A percentile compares a stretch with the other conserved stretches of the same genome.
These are phyloP conservation scores for Penicillium sp. DNA, from an alignment of 2,329 filamentous ascomycete genomes.

Conservation along the genomic window DNA sequence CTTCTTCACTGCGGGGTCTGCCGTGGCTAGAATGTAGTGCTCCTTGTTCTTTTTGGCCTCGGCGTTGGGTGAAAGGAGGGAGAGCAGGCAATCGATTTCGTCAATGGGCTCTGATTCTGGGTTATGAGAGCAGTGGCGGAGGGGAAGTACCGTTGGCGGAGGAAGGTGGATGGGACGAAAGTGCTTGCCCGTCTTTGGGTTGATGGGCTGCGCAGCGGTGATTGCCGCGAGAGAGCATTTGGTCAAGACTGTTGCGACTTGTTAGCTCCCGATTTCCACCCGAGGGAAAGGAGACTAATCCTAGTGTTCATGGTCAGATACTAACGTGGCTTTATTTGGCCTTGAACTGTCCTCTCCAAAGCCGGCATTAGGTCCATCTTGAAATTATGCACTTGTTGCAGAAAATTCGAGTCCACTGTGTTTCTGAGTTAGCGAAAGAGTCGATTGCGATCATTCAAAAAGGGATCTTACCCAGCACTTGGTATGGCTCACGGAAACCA, in stretches of 20 bases:
- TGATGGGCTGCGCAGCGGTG: slow-evolving; percentile 35
- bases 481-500: slow-evolving; percentile 89
- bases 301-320: slow-evolving; percentile 9
- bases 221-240: slow-evolving; percentile 52
- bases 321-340: slow-evolving; percentile 73
- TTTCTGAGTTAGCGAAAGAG: slow-evolving; percentile 12
- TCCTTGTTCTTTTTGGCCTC: slow-evolving; percentile 43
- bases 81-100: slow-evolving; percentile 41
- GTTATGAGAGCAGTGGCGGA: slow-evolving; percentile 45
- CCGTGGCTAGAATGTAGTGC: slow-evolving; percentile 43
- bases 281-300: neutral
- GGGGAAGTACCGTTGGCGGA: slow-evolving; percentile 40
- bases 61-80: slow-evolving; percentile 36
- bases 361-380: slow-evolving; percentile 82
- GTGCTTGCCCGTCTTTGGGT: slow-evolving; percentile 36
- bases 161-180: slow-evolving; percentile 40
- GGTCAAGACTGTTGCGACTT: slow-evolving; percentile 61
- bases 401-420: slow-evolving; percentile 73
- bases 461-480: slow-evolving; percentile 60
- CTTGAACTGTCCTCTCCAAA: slow-evolving; percentile 77
- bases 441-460: slow-evolving; percentile 2
- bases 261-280: slow-evolving; percentile 1
- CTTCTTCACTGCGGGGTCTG: slow-evolving; percentile 30
- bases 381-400: slow-evolving; percentile 72
- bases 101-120: slow-evolving; percentile 38